Percentiles rank a stretch among this genome's conserved stretches.
These are phyloP conservation scores for Silene uniflora DNA, from an alignment of 148 eudicot species.

Conservation along the genomic window DNA sequence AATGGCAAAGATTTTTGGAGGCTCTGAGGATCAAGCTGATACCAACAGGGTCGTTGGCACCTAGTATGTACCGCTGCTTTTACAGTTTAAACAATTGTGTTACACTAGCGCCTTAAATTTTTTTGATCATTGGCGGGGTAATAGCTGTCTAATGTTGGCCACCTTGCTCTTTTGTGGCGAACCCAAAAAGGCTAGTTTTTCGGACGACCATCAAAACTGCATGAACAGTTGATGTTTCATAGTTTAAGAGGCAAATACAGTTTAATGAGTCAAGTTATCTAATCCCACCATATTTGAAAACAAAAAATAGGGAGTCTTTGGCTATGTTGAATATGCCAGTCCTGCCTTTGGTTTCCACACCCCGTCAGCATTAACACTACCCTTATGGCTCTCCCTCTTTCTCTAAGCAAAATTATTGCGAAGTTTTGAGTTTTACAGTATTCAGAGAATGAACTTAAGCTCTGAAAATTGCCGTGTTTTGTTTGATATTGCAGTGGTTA, in stretches of 20 bases:
- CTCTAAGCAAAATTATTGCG: too few relatives aligned
- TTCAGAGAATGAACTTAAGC: too few relatives aligned
- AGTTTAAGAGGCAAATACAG: background rate
- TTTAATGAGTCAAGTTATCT: background rate
- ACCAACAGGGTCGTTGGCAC: slow-evolving; percentile 62
- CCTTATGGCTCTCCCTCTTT: too few relatives aligned
- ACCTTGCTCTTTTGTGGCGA: too few relatives aligned
- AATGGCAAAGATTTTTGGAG: slow-evolving; percentile 56
- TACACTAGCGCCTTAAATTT: background rate
- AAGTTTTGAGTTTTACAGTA: too few relatives aligned
- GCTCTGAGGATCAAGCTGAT: slow-evolving; percentile 45
- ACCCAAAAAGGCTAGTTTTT: too few relatives aligned
- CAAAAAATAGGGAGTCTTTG: background rate
- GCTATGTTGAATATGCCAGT: background rate
- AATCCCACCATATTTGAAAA: background rate
- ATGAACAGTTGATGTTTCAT: too few relatives aligned
- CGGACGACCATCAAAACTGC: too few relatives aligned
- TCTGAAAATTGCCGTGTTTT: background rate
- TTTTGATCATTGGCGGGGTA: too few relatives aligned
- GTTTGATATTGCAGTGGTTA: slow-evolving; percentile 28
- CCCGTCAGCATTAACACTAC: too few relatives aligned
- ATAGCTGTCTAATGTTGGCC: background rate
- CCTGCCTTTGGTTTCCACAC: background rate
- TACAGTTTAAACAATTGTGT: background rate
- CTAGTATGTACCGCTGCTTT: slow-evolving; percentile 38